Conservation (phyloP, 371 early-diverging fungal species). For the Mucor racemosus region DNA sequence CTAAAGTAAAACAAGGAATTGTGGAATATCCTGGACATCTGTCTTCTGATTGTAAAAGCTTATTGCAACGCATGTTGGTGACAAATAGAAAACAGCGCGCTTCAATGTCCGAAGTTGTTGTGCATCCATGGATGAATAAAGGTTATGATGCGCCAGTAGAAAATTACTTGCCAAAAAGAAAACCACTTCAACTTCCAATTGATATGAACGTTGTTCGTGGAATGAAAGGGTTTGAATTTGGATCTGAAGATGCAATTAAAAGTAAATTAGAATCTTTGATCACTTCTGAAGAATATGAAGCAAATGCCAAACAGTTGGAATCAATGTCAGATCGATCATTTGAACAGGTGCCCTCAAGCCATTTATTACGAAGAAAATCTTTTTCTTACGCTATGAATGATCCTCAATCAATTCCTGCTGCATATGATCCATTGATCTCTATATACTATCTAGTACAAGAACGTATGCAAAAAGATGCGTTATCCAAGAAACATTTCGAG, state of each 20-base stretch:
- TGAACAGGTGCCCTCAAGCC: not conserved
- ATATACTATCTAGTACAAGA: constrained; percentile 86
- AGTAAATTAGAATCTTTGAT: constrained; percentile 60
- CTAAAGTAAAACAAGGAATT: constrained; percentile 83
- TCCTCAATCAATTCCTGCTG: constrained; percentile 37
- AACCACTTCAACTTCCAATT: constrained; percentile 68
- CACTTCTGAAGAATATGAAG: constrained; percentile 30
- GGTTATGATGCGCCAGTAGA: constrained; percentile 69
- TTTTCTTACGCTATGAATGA: constrained; percentile 29
- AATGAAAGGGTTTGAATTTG: constrained; percentile 89
- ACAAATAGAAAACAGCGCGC: constrained; percentile 73
- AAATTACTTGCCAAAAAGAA: constrained; percentile 66
- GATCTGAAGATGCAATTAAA: constrained; percentile 71
- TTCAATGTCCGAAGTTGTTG: constrained; percentile 71
- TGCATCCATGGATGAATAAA: constrained; percentile 85
- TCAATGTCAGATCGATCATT: not conserved
- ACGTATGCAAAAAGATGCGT: constrained; percentile 64
- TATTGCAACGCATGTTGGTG: constrained; percentile 81
- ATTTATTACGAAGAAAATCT: not conserved
- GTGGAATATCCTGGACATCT: constrained; percentile 81
- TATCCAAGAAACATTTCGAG: not conserved
- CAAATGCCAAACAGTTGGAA: constrained; percentile 9
- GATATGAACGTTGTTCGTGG: constrained; percentile 73
- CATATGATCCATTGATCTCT: constrained; percentile 72
- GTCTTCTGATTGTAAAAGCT: constrained; percentile 78